Evolutionary conservation across 352 stramenopile species (phyloP).

Genomic region (Pythium phragmiticola): DNA sequence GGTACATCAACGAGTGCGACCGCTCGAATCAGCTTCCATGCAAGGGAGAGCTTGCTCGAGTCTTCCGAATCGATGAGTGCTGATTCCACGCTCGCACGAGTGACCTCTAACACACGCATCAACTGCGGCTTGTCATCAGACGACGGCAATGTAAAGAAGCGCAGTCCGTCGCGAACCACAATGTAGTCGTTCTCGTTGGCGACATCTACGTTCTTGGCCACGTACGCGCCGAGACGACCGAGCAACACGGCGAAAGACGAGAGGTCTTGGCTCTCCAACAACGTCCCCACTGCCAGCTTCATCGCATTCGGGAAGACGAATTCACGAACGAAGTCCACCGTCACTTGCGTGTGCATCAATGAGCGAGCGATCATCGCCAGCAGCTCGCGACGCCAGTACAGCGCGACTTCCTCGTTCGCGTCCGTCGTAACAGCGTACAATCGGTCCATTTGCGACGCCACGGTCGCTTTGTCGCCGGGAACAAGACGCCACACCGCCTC

Average conservation of each 20-base stretch:
- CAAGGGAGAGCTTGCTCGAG: conserved; percentile 34
- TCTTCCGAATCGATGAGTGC: conserved; percentile 16
- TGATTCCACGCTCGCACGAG: neutral
- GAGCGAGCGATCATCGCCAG: conserved; percentile 48
- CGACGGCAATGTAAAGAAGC: conserved; percentile 31
- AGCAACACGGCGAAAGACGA: conserved; percentile 54
- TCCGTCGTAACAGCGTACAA: conserved; percentile 39
- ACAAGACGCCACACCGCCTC: conserved; percentile 72
- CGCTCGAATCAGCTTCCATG: conserved; percentile 72
- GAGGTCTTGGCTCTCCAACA: conserved; percentile 39
- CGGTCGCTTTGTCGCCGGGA: conserved; percentile 34
- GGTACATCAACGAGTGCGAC: conserved; percentile 50
- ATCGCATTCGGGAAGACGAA: conserved; percentile 65
- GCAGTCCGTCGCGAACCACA: conserved; percentile 38
- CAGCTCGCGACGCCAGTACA: conserved; percentile 54
- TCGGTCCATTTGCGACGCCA: conserved; percentile 38
- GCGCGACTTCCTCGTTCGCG: conserved; percentile 18
- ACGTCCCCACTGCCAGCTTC: conserved; percentile 46
- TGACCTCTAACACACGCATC: conserved; percentile 2
- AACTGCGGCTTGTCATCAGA: neutral
- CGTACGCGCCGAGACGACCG: conserved; percentile 50
- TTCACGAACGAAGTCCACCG: conserved; percentile 45
- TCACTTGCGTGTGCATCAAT: conserved; percentile 52
- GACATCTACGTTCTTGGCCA: conserved; percentile 48
- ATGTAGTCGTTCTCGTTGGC: conserved; percentile 45